Conservation (phyloP, 495 filamentous ascomycete genomes). For the Hypoxylon intermedium region DNA sequence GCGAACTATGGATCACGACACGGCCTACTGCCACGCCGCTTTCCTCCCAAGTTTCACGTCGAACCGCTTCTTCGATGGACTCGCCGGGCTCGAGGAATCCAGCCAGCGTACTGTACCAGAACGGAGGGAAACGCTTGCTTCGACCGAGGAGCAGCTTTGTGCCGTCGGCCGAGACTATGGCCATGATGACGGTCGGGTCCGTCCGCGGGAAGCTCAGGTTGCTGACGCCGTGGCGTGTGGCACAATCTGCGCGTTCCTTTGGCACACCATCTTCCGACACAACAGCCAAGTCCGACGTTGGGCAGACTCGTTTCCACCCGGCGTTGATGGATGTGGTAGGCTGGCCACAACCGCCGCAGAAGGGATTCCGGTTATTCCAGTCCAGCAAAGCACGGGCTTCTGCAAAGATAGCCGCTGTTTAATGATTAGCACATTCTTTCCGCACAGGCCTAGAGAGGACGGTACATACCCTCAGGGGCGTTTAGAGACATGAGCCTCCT, state of each 20-base stretch:
- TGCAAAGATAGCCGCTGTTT: conserved; percentile 84
- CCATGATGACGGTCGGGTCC: conserved; percentile 95
- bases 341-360: conserved; percentile 83
- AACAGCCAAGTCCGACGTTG: conserved; percentile 71
- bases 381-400: conserved; percentile 87
- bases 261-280: conserved; percentile 48
- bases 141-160: conserved; percentile 83
- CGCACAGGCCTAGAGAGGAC: neutral
- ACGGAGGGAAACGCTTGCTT: conserved; percentile 78
- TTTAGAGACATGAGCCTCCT: conserved; percentile 49
- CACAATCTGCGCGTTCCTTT: conserved; percentile 69
- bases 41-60: conserved; percentile 96
- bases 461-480: conserved; percentile 51
- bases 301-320: conserved; percentile 90
- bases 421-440: conserved; percentile 4
- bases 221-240: conserved; percentile 74
- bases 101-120: conserved; percentile 89
- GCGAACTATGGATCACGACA: conserved; percentile 89
- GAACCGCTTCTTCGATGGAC: conserved; percentile 91
- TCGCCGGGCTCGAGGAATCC: conserved; percentile 97
- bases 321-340: conserved; percentile 85
- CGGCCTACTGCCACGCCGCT: conserved; percentile 82
- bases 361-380: conserved; percentile 94
- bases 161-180: conserved; percentile 77
- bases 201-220: conserved; percentile 93